Evolutionary conservation across 495 filamentous ascomycete genomes (phyloP).

Genomic region (Aspergillus heteromorphus): DNA sequence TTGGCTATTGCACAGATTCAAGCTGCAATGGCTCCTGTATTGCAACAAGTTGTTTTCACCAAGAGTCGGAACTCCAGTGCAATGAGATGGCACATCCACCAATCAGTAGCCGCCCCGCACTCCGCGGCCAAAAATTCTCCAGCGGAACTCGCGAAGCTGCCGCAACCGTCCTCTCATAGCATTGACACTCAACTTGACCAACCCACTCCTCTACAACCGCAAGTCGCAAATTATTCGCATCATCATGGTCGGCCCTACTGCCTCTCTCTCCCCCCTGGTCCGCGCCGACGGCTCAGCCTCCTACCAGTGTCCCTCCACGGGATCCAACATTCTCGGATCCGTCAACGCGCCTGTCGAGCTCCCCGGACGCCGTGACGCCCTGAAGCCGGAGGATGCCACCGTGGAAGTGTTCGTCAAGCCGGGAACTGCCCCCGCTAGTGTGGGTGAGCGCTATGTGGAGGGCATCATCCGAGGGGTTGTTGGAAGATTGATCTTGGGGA

Average conservation of each 20-base stretch:
- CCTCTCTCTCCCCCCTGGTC: constrained; percentile 48
- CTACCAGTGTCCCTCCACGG: constrained; percentile 61
- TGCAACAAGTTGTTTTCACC: too few relatives aligned
- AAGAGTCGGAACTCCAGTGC: background rate
- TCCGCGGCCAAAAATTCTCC: constrained; percentile 15
- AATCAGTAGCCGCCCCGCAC: constrained; percentile 15
- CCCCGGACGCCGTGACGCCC: constrained; percentile 64
- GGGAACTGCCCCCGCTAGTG: constrained; percentile 55
- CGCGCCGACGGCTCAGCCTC: constrained; percentile 85
- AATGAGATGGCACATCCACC: constrained; percentile 12
- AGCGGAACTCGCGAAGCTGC: constrained; percentile 4
- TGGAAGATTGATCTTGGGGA: constrained; percentile 28
- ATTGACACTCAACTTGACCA: background rate
- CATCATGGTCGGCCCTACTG: constrained; percentile 36
- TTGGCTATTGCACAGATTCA: too few relatives aligned
- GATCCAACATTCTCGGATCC: constrained; percentile 74
- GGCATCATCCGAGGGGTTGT: constrained; percentile 27
- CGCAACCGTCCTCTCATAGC: background rate
- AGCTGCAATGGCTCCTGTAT: too few relatives aligned
- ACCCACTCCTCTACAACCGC: too few relatives aligned
- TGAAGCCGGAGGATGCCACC: constrained; percentile 82
- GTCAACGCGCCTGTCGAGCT: constrained; percentile 95
- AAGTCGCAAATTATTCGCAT: background rate
- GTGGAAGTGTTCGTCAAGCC: constrained; percentile 89
- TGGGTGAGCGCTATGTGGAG: constrained; percentile 61